Percentiles rank a stretch among this genome's conserved stretches.
Conservation (phyloP, 352 stramenopile species). For the Phytophthora syringae region DNA sequence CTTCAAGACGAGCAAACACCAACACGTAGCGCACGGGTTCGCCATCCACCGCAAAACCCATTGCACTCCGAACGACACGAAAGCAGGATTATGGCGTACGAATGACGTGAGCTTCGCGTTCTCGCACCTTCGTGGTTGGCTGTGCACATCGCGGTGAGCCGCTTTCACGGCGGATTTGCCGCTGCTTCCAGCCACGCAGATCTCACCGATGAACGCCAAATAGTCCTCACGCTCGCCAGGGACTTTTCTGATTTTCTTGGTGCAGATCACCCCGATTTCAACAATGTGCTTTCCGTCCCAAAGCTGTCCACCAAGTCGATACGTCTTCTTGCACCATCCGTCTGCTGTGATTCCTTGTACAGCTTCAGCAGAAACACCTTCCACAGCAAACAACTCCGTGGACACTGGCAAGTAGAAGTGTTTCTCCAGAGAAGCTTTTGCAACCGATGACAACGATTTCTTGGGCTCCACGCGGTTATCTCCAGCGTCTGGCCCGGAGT, state of each 20-base stretch:
- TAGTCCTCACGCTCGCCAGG: constrained; percentile 33
- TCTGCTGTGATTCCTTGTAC: constrained; percentile 28
- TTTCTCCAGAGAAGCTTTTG: constrained; percentile 32
- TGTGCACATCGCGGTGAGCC: constrained; percentile 24
- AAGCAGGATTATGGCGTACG: constrained; percentile 15
- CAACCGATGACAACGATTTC: constrained; percentile 36
- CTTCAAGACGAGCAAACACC: constrained; percentile 28
- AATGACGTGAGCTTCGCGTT: constrained; percentile 31
- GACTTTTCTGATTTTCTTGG: constrained; percentile 30
- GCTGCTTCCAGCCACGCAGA: constrained; percentile 37
- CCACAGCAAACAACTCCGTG: constrained; percentile 31
- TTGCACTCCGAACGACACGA: constrained; percentile 38
- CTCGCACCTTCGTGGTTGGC: constrained; percentile 22
- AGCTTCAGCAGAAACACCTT: constrained; percentile 17
- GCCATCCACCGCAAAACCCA: constrained; percentile 33
- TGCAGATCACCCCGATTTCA: constrained; percentile 47
- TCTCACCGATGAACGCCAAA: constrained; percentile 40
- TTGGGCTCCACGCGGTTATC: constrained; percentile 12
- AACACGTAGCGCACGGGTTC: constrained; percentile 38
- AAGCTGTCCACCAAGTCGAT: constrained; percentile 43
- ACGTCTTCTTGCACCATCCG: constrained; percentile 50
- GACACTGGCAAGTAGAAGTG: constrained; percentile 47
- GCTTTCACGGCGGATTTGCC: constrained; percentile 19
- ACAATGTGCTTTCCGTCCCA: constrained; percentile 56
- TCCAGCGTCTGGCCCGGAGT: constrained; percentile 14